Base-by-base conservation (phyloP, 2,329 filamentous ascomycete species). In the Drechmeria coniospora region DNA sequence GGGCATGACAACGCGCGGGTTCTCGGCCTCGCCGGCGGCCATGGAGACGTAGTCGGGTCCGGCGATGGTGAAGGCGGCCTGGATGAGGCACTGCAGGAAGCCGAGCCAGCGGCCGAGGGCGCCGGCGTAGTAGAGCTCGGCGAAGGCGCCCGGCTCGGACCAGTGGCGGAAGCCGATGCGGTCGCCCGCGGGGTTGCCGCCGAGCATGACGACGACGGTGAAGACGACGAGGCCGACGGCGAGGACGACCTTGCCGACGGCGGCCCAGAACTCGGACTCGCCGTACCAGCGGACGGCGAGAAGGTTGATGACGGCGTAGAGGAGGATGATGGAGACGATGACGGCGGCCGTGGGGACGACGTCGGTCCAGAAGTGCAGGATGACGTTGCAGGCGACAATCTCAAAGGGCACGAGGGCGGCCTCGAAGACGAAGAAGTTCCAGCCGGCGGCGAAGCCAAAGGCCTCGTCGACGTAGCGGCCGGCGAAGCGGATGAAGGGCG, bases 141-240 rank as follows among this genome's bases (percentile, higher is more conserved):
- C 65, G 45, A 87, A 86, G 0, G 79, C 61, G 2, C 80, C 80
- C 0, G 79, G 80, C 1, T 68, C 55, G 4, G 63, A 57, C 70
- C 72, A 78, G 47, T 66, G 72, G 0, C 49, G 64, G 46, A 87
- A 87, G 1, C 80, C 80, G 36, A 80, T 80, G 0, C 68, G 59
- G 38, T 86, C 77, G 21, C 68, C 59, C 1, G 72, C 47, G 0
- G 83, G 83, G 39, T 87, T 90, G 3, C 79, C 83, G 6, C 82
- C 83, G 1, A 90, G 56, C 75, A 90, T 87, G 37, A 74, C 71
- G 37, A 92, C 64, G 43, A 92, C 82, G 2, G 82, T 87, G 54
- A 81, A 86, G 36, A 72, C 41, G 38, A 86, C 65, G 27, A 87
- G 61, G 1, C 70, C 77, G 20, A 83, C 51, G 33, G 80, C 79